Evolutionary conservation across 164 flowering plant species (phyloP).

Genomic region (Aristolochia contorta): DNA sequence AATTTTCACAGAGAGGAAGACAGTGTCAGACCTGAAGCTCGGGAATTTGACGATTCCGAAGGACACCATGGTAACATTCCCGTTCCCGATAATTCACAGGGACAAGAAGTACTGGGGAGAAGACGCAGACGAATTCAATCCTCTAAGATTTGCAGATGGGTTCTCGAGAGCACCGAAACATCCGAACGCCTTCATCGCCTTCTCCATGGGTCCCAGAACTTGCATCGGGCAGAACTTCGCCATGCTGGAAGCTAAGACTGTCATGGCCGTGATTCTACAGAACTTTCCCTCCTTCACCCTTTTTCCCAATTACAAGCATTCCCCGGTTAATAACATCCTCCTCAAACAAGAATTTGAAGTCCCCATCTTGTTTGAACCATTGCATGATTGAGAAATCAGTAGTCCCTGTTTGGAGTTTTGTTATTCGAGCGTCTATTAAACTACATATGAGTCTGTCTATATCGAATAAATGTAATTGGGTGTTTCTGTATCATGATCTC

Average conservation of each 20-base stretch:
- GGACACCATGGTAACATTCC: slow-evolving; percentile 12
- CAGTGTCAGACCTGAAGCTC: slow-evolving; percentile 11
- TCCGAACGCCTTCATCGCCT: slow-evolving; percentile 28
- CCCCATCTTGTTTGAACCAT: slow-evolving; percentile 14
- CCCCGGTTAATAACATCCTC: slow-evolving; percentile 18
- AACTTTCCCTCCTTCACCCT: slow-evolving; percentile 21
- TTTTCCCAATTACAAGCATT: slow-evolving; percentile 24
- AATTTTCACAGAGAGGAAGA: slow-evolving; percentile 9
- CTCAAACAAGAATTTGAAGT: slow-evolving; percentile 25
- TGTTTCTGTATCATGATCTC: too few species aligned
- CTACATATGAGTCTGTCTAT: too few species aligned
- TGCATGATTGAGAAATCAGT: too few species aligned
- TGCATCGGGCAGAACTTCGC: slow-evolving; percentile 33
- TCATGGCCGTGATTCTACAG: slow-evolving; percentile 25
- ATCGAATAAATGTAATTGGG: too few species aligned
- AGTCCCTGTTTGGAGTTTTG: too few species aligned
- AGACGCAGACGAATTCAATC: slow-evolving; percentile 35
- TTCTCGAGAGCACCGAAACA: slow-evolving; percentile 24
- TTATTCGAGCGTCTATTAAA: too few species aligned
- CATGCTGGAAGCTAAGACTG: slow-evolving; percentile 24
- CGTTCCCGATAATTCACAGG: slow-evolving; percentile 14
- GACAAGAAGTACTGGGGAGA: slow-evolving; percentile 27
- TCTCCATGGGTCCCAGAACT: slow-evolving; percentile 20
- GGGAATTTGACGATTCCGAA: slow-evolving; percentile 25
- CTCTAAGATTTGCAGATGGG: slow-evolving; percentile 26